Evolutionary conservation across 1,284 basidiomycete species (phyloP).

Genomic region (Ganoderma boninense): DNA sequence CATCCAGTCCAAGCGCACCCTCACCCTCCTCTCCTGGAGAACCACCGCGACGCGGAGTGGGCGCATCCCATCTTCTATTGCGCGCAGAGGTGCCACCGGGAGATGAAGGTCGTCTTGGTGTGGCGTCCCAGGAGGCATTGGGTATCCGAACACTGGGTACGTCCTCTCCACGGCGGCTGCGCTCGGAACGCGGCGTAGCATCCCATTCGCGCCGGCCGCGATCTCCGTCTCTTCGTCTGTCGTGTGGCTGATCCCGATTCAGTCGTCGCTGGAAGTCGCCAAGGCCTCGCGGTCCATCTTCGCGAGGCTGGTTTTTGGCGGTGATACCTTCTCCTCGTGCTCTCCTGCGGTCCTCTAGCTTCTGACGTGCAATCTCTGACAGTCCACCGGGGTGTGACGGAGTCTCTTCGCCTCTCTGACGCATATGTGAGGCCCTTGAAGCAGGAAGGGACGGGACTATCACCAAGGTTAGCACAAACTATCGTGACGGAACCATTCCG

Average conservation of each 20-base stretch:
- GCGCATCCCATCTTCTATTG: slow-evolving; percentile 83
- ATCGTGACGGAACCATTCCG: neutral
- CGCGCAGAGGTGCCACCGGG: slow-evolving; percentile 64
- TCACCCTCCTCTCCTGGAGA: slow-evolving; percentile 66
- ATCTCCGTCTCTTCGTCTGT: slow-evolving; percentile 29
- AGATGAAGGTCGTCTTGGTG: slow-evolving; percentile 61
- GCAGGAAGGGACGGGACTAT: slow-evolving; percentile 80
- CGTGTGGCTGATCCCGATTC: slow-evolving; percentile 61
- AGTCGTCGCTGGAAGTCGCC: slow-evolving; percentile 76
- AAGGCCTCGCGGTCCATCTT: slow-evolving; percentile 68
- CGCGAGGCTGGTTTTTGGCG: slow-evolving; percentile 59
- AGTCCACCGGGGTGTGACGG: slow-evolving; percentile 94
- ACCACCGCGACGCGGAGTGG: slow-evolving; percentile 79
- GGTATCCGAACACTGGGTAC: slow-evolving; percentile 89
- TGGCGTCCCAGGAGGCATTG: slow-evolving; percentile 91
- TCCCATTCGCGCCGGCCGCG: slow-evolving; percentile 58
- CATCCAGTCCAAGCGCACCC: slow-evolving; percentile 64
- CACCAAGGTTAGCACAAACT: neutral
- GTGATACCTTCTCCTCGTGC: slow-evolving; percentile 73
- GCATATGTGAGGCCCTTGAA: slow-evolving; percentile 61
- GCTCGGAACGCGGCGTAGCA: slow-evolving; percentile 73
- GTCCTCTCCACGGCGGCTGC: slow-evolving; percentile 64
- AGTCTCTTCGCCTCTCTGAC: slow-evolving; percentile 87
- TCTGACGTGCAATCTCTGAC: slow-evolving; percentile 74
- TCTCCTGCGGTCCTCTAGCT: slow-evolving; percentile 80